These are phyloP conservation scores for Colletotrichum tanaceti DNA, from an alignment of 2,329 filamentous ascomycete species.

Conservation along the genomic window DNA sequence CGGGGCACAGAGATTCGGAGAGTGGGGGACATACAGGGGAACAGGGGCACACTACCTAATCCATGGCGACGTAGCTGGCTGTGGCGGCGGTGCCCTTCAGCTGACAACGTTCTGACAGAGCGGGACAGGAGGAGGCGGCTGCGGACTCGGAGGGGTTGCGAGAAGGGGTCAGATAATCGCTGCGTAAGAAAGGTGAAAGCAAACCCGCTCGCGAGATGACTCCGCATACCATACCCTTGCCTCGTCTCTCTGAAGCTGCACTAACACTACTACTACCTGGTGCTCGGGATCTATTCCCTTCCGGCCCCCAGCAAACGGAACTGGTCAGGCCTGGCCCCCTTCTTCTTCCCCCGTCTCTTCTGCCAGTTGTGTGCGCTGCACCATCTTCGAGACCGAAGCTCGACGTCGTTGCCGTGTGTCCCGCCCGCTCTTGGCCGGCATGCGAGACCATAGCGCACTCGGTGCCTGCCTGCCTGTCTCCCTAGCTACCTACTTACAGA, in stretches of 20 bases:
- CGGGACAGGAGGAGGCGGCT: not conserved
- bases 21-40: constrained; percentile 34
- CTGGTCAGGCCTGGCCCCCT: not conserved
- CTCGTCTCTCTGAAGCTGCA: not conserved
- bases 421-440: constrained; percentile 15
- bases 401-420: constrained; percentile 22
- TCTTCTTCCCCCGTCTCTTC: constrained; percentile 5
- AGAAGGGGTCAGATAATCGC: constrained; percentile 16
- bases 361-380: constrained; percentile 7
- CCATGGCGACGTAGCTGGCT: constrained; percentile 31
- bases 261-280: not conserved
- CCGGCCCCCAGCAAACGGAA: constrained; percentile 6
- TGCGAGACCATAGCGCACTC: not conserved
- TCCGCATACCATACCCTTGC: not conserved
- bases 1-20: constrained; percentile 31
- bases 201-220: not conserved
- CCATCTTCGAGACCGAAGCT: constrained; percentile 1
- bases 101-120: constrained; percentile 23
- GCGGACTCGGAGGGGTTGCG: not conserved
- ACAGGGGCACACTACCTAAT: constrained; percentile 5
- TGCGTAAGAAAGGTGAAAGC: not conserved
- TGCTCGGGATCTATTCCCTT: constrained; percentile 20
- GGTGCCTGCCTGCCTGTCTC: not conserved
- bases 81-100: not conserved
- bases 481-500: too few species aligned